These are phyloP conservation scores for Yueomyces sp. DNA, from an alignment of 805 yeast genomes.

Conservation along the genomic window DNA sequence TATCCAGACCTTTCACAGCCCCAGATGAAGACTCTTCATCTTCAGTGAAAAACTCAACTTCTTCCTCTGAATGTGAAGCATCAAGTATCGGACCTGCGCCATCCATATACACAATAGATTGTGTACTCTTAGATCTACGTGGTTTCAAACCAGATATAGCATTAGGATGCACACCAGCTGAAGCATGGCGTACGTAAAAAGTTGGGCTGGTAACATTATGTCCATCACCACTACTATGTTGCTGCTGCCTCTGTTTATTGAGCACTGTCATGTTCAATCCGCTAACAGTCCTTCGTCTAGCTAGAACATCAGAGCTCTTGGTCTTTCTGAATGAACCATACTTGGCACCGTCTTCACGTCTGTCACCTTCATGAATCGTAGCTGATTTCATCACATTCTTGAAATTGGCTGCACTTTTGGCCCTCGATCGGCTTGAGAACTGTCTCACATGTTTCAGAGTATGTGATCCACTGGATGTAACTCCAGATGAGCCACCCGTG, in stretches of 20 bases:
- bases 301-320: constrained; percentile 20
- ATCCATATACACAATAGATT: constrained; percentile 16
- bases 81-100: constrained; percentile 4
- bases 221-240: constrained; percentile 1
- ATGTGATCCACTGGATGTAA: neutral
- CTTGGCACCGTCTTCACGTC: neutral
- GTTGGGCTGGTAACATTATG: neutral
- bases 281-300: constrained; percentile 17
- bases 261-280: constrained; percentile 24
- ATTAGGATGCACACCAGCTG: constrained; percentile 3
- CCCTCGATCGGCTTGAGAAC: constrained; percentile 20
- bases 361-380: neutral
- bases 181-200: neutral
- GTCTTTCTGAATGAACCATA: constrained; percentile 12
- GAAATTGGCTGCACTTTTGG: constrained; percentile 22
- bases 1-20: no score
- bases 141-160: constrained; percentile 15
- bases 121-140: constrained; percentile 16
- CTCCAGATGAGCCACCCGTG: neutral
- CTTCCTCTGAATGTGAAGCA: constrained; percentile 23
- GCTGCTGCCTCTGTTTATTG: constrained; percentile 13
- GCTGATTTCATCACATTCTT: constrained; percentile 9
- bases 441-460: constrained; percentile 9
- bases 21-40: constrained; percentile 7
- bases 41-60: constrained; percentile 30